Evolutionary conservation across 768 basidiomycete species (phyloP).

Genomic region (Zangia roseola): DNA sequence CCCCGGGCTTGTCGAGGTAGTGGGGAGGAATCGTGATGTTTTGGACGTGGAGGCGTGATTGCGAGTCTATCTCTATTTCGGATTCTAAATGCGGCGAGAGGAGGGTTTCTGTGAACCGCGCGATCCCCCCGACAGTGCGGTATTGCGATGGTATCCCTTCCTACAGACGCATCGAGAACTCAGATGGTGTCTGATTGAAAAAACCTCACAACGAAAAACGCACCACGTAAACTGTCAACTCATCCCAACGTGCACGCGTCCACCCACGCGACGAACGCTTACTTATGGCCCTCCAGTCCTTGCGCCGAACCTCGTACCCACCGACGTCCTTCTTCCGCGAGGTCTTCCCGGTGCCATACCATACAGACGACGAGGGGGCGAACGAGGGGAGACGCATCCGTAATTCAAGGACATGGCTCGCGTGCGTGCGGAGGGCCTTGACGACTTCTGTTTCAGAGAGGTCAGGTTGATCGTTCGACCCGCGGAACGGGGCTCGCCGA

Average conservation of each 20-base stretch:
- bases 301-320: constrained; percentile 66
- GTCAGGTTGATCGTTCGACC: constrained; percentile 11
- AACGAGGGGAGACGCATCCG: constrained; percentile 53
- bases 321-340: constrained; percentile 38
- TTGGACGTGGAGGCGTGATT: constrained; percentile 41
- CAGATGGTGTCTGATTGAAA: not conserved
- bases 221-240: constrained; percentile 67
- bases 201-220: not conserved
- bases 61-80: not conserved
- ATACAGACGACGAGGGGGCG: constrained; percentile 37
- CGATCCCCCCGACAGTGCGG: constrained; percentile 50
- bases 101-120: constrained; percentile 43
- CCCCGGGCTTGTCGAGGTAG: constrained; percentile 56
- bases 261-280: constrained; percentile 25
- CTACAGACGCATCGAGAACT: constrained; percentile 37
- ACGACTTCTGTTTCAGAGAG: constrained; percentile 47
- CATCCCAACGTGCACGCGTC: constrained; percentile 56
- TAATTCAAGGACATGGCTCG: constrained; percentile 50
- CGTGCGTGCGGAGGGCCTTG: constrained; percentile 57
- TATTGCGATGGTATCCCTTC: constrained; percentile 65
- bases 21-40: constrained; percentile 58
- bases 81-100: constrained; percentile 16
- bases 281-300: constrained; percentile 37
- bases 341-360: constrained; percentile 34
- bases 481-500: constrained; percentile 36